These are phyloP conservation scores for California macrophylla DNA, from an alignment of 441 rosid species.

Conservation along the genomic window DNA sequence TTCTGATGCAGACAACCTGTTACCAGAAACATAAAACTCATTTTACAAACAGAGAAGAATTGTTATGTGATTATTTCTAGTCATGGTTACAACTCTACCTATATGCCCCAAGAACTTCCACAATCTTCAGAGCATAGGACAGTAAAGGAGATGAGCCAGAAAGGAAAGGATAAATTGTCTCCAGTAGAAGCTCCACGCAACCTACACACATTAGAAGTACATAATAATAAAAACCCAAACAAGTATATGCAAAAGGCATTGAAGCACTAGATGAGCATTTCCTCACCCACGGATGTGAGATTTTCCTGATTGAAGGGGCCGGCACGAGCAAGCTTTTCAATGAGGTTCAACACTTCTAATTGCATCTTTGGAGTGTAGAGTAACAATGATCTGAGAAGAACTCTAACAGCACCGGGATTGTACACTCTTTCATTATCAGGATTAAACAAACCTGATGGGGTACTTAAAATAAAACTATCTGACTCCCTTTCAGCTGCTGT, in stretches of 20 bases:
- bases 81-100: constrained; percentile 40
- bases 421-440: constrained; percentile 77
- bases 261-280: constrained; percentile 12
- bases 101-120: constrained; percentile 97
- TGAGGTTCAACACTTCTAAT: constrained; percentile 69
- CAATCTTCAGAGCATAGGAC: constrained; percentile 79
- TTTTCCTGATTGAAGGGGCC: constrained; percentile 93
- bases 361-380: constrained; percentile 95
- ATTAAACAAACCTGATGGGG: constrained; percentile 56
- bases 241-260: constrained; percentile 9
- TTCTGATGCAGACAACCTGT: constrained; percentile 94
- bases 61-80: constrained; percentile 11
- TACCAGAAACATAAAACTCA: constrained; percentile 29
- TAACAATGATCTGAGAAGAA: constrained; percentile 79
- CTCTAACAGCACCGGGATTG: constrained; percentile 87
- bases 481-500: constrained; percentile 42
- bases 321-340: constrained; percentile 81
- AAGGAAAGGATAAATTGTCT: constrained; percentile 83
- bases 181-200: constrained; percentile 94
- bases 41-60: constrained; percentile 15
- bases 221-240: constrained; percentile 19
- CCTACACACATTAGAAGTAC: constrained; percentile 35
- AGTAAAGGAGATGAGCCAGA: constrained; percentile 79
- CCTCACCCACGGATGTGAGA: constrained; percentile 89
- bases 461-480: constrained; percentile 42